Evolutionary conservation across 768 basidiomycete genomes (phyloP), one percentile per base, ranked within the genome.

Genomic region (Pleurotus sapidus): DNA sequence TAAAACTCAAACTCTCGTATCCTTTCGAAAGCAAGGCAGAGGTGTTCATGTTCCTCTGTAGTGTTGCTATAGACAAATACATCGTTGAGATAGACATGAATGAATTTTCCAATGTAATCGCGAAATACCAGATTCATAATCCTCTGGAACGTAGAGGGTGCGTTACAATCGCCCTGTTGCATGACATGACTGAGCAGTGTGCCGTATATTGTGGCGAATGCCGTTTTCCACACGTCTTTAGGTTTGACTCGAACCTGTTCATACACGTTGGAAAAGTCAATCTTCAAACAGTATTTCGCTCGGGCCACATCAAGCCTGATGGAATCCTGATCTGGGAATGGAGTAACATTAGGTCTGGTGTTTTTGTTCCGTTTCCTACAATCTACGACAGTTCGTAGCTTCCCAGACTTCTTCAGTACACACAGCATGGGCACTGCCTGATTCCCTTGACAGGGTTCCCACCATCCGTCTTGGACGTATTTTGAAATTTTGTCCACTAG

Each of bases 121-220:
- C 67, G 58, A 47, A 82, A 77, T 17, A 80, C 68, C 2, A 57
- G 30, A 0, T 68, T 78, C 73, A 81, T 79, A 0, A 82, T 59
- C 0, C 69, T 39, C 55, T 83, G 80, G 55, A 78, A 83, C 0
- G 78, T 83, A 0, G 75, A 65, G 0, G 75, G 77, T 0, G 74
- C 72, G 59, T 82, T 81, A 47, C 74, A 76, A 53, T 82, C 72
- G 0, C 77, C 77, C 43, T 75, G 72, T 57, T 76, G 80, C 70
- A 77, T 73, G 1, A 75, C 72, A 2, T 63, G 56, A 23, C 76
- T 77, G 1, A 74, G 30, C 57, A 72, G 75, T 0, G 72, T 76
- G 0, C 79, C 77, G 37, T 65, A 63, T 0, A 69, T 64, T 0
- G 73, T 80, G 0, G 73, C 64, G 1, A 82, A 76, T 0, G 72